These are phyloP conservation scores for Dioscorea cayenensis DNA, from an alignment of 116 monocot species.

Conservation along the genomic window DNA sequence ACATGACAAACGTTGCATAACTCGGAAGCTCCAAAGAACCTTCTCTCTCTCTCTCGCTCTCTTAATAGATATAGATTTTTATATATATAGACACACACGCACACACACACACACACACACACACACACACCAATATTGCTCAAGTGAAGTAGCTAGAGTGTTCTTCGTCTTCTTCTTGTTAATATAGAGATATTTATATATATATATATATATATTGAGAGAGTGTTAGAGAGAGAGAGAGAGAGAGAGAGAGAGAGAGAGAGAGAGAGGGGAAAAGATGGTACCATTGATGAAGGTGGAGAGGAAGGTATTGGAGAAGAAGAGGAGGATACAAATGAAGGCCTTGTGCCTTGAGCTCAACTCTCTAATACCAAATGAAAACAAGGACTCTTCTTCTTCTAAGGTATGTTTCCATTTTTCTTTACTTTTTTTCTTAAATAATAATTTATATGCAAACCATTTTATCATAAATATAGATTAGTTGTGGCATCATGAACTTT, in stretches of 20 bases:
- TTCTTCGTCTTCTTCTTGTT: neutral
- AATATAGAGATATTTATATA: too few species aligned
- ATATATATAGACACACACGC: too few species aligned
- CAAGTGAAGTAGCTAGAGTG: too few species aligned
- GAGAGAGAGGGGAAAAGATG: neutral
- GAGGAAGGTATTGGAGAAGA: slow-evolving; percentile 72
- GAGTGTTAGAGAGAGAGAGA: neutral
- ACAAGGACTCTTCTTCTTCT: neutral
- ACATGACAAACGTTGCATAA: too few species aligned
- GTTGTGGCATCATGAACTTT: too few species aligned
- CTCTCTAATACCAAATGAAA: slow-evolving; percentile 46
- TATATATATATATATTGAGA: neutral
- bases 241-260: slow-evolving; percentile 1
- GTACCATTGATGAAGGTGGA: slow-evolving; percentile 29
- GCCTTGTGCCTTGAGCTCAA: slow-evolving; percentile 49
- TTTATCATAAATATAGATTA: too few species aligned
- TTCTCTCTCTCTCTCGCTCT: too few species aligned
- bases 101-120: too few species aligned
- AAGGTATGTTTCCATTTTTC: slow-evolving; percentile 13
- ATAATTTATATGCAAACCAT: neutral
- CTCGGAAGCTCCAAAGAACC: too few species aligned
- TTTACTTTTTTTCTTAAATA: too few species aligned
- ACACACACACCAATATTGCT: too few species aligned
- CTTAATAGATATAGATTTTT: too few species aligned
- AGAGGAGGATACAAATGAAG: slow-evolving; percentile 66